Base-by-base conservation (phyloP, 2,329 filamentous ascomycete genomes). In the Trichocomaceae sp. region DNA sequence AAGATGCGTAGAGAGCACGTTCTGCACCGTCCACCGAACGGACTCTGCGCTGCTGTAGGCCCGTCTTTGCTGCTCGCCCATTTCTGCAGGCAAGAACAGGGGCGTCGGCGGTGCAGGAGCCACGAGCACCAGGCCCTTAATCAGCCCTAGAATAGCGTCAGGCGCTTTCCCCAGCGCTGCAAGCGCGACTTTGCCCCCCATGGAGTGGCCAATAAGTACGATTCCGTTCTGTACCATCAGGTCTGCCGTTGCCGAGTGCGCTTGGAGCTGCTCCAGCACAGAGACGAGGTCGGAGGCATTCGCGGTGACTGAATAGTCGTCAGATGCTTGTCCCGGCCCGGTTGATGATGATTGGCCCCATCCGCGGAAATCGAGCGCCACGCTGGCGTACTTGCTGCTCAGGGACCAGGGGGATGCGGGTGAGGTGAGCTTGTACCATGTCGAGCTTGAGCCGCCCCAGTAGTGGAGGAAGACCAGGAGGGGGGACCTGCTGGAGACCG, bases 151-250 rank as follows among this genome's bases (percentile, higher is more conserved):
- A 1, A 61, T 54, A 23, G 52, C n/a, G 1, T 19, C 4, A 0
- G 56, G 17, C 0, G 63, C 52, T 2, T 4, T 10, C 0, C 47
- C 45, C 1, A 62, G 47, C 10, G 57, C 57, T 1, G 60, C 59
- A 19, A 72, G 62, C 0, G 66, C 64, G 2, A 74, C 66, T 50
- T 74, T 74, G 15, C 65, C 71, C 3, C 72, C 72, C 72, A 74
- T 74, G 0, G 70, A 72, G 58, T 73, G 67, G 2, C 70, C 69
- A 37, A 72, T 55, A 2, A 73, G 58, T 19, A 73, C 57, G 37
- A 72, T 62, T 1, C 64, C 61, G 5, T 61, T 55, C 45, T 45
- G 41, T n/a, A n/a, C n/a, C 17, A 72, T 51, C 2, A 67, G 58
- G 2, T 52, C 48, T 13, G 63, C 57, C 7, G 64, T 59, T 13